Evolutionary conservation across 129 eudicot species (phyloP).

Genomic region (Flaveria robusta): DNA sequence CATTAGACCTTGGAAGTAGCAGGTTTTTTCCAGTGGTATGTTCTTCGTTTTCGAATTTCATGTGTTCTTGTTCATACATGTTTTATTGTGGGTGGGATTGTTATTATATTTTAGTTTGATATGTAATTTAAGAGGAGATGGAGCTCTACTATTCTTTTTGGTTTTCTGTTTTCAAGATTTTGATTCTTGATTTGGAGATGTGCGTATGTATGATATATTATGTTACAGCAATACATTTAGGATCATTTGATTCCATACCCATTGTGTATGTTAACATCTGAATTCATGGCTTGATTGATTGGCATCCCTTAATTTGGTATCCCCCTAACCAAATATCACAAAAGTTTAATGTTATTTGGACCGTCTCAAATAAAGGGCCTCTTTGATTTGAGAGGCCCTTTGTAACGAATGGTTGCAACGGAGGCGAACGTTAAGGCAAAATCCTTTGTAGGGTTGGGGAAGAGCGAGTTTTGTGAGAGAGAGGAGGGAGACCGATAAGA

Average conservation of each 20-base stretch:
- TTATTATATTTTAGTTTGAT: neutral
- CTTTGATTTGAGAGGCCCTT: too few species aligned
- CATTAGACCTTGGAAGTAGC: conserved; percentile 19
- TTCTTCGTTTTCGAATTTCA: neutral
- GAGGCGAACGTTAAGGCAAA: too few species aligned
- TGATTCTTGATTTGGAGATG: neutral
- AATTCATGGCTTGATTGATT: neutral
- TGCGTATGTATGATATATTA: conserved; percentile 1
- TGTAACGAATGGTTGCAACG: too few species aligned
- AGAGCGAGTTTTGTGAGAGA: too few species aligned
- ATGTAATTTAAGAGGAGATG: neutral
- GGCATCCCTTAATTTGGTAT: neutral
- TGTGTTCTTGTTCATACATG: neutral
- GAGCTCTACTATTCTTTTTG: neutral
- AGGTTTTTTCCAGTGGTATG: neutral
- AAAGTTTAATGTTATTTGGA: too few species aligned
- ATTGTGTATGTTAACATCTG: neutral
- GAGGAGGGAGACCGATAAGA: too few species aligned
- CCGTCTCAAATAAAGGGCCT: too few species aligned
- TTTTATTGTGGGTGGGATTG: neutral
- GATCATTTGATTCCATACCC: neutral
- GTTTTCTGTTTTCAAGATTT: neutral
- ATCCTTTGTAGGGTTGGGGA: too few species aligned
- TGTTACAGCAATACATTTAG: neutral
- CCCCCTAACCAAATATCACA: too few species aligned